Base-by-base conservation (phyloP, 352 stramenopile species). In the Phytopythium sindhum region DNA sequence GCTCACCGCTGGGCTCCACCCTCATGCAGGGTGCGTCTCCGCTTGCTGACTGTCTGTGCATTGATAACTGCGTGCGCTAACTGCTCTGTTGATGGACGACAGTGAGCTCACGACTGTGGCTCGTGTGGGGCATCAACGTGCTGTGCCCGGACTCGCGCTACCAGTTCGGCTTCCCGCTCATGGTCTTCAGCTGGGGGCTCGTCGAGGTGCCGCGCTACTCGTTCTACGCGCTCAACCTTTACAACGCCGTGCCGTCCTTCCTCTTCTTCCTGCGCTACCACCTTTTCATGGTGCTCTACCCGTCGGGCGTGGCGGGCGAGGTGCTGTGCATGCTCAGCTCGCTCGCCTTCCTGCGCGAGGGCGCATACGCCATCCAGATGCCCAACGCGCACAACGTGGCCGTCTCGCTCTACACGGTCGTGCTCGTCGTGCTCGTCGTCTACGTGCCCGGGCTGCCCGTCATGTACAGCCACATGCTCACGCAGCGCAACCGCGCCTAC, bases 201-300 rank as follows among this genome's bases (percentile, higher is more conserved):
- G 88, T 96, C 21, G 91, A 97, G 64, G 92, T 99, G 31, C 95
- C 95, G 59, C 96, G 97, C 55, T 99, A 99, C 81, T 80, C 97
- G 14, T 99, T 99, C 76, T 99, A 99, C 74, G 80, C 97, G 23
- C 77, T 97, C 61, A 98, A 98, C 68, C 68, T 99, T 55, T 81
- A 98, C 73, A 80, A 95, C 55, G 88, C 77, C 53, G 93, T 98
- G 69, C 97, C 97, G n/a, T 96, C 86, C 65, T 91, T 91, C 63
- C 81, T 99, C 39, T 98, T 99, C 73, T 99, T 96, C 81, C 72
- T 99, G 41, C 92, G 97, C 59, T 99, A 99, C 75, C 97, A 97
- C 61, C 81, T 99, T 26, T 99, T 99, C 82, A 95, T 97, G 68
- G 75, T 99, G 60, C 84, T 99, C 21, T 99, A 99, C 80, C 97